Conservation (phyloP, 352 stramenopile species). For the Lagenidium giganteum region DNA sequence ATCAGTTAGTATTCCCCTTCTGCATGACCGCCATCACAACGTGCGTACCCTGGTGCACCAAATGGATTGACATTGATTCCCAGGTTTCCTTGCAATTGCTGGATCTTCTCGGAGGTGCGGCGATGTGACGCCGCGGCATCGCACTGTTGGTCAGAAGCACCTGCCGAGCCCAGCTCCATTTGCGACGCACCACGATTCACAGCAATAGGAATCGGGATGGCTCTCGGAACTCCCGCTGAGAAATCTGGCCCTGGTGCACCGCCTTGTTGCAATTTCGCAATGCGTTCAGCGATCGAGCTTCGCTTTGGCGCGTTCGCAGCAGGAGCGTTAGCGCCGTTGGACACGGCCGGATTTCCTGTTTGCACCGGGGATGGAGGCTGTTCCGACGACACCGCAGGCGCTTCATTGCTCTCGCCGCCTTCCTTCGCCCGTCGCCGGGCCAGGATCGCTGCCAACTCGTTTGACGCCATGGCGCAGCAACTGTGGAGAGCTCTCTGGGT, state of each 20-base stretch:
- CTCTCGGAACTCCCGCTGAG: conserved; percentile 9
- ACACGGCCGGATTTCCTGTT: too few species aligned
- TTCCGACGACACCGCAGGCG: conserved; percentile 4
- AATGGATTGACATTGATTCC: conserved; percentile 74
- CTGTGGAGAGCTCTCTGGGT: conserved; percentile 11
- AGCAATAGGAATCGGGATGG: conserved; percentile 11
- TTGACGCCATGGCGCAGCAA: conserved; percentile 74
- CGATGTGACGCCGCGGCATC: conserved; percentile 6
- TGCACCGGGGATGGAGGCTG: too few species aligned
- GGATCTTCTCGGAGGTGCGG: conserved; percentile 47
- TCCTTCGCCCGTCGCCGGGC: conserved; percentile 55
- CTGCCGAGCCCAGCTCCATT: background rate
- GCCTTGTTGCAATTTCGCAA: conserved; percentile 50
- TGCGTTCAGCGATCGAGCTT: conserved; percentile 56
- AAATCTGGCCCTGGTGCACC: conserved; percentile 23
- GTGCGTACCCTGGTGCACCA: too few species aligned
- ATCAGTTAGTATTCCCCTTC: conserved; percentile 1
- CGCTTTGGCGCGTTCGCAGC: background rate
- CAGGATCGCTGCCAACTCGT: conserved; percentile 68
- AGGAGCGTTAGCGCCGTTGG: too few species aligned
- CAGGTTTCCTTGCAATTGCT: conserved; percentile 57
- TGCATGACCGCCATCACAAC: too few species aligned
- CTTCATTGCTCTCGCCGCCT: conserved; percentile 29
- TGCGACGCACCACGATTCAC: too few species aligned
- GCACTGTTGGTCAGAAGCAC: background rate